Conservation (phyloP, 2,329 filamentous ascomycete genomes). For the Pseudophaeomoniella oleicola region DNA sequence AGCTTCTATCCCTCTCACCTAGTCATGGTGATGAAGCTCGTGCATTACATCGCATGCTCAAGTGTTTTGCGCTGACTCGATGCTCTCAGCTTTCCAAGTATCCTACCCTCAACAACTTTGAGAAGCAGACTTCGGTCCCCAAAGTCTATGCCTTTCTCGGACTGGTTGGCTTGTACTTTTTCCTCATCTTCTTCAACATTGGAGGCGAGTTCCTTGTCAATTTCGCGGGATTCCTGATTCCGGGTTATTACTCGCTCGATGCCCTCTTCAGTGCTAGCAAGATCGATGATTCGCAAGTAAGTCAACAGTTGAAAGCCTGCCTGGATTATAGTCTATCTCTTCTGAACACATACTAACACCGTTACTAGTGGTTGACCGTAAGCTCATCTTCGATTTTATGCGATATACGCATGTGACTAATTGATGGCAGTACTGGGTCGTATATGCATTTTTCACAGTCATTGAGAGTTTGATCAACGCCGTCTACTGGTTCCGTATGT, state of each 20-base stretch:
- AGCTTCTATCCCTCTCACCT: too few species aligned
- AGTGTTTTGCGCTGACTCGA: too few species aligned
- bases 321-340: too few species aligned
- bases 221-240: constrained; percentile 49
- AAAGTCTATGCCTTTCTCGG: constrained; percentile 55
- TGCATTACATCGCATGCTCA: constrained; percentile 4
- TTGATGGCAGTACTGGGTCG: constrained; percentile 48
- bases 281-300: constrained; percentile 50
- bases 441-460: constrained; percentile 50
- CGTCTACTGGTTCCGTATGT: constrained; percentile 53
- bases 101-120: constrained; percentile 51
- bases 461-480: constrained; percentile 52
- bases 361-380: constrained; percentile 45
- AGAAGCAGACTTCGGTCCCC: constrained; percentile 52
- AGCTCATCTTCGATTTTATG: constrained; percentile 14
- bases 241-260: constrained; percentile 51
- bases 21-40: too few species aligned
- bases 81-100: constrained; percentile 56
- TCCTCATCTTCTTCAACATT: constrained; percentile 60
- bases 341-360: constrained; percentile 9
- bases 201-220: constrained; percentile 55
- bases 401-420: constrained; percentile 7
- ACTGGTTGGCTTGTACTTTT: constrained; percentile 51
- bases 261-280: constrained; percentile 47
- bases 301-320: too few species aligned